Evolutionary conservation across 2,329 filamentous ascomycete species (phyloP).

Genomic region (Mycogone perniciosa): DNA sequence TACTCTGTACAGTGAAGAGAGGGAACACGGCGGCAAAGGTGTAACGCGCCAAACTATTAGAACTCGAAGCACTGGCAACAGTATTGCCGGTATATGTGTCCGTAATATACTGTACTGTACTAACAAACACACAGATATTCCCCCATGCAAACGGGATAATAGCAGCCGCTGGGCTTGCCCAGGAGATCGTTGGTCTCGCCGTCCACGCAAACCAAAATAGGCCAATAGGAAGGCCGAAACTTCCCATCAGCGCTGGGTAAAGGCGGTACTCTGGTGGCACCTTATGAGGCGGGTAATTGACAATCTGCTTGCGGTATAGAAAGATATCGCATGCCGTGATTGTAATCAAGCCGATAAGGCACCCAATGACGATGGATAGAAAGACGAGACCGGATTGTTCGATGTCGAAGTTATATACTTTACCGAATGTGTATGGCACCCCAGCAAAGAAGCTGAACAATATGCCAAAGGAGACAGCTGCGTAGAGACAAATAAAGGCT

Average conservation of each 20-base stretch:
- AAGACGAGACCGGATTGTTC: slow-evolving; percentile 15
- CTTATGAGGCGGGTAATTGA: background rate
- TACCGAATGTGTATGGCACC: slow-evolving; percentile 13
- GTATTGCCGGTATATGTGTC: too few relatives aligned
- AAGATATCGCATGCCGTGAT: slow-evolving; percentile 12
- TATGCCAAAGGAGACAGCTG: slow-evolving; percentile 45
- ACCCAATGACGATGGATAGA: slow-evolving; percentile 12
- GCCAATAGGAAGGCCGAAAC: slow-evolving; percentile 12
- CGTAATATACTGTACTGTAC: background rate
- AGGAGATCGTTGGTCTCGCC: slow-evolving; percentile 4
- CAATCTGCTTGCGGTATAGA: background rate
- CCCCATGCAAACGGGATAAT: slow-evolving; percentile 16
- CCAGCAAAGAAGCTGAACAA: slow-evolving; percentile 49
- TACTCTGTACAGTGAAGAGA: slow-evolving; percentile 32
- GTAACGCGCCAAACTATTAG: slow-evolving; percentile 39
- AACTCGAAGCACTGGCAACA: too few relatives aligned
- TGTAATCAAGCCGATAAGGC: slow-evolving; percentile 8
- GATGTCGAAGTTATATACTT: slow-evolving; percentile 13
- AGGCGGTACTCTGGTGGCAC: slow-evolving; percentile 16
- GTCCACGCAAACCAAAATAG: slow-evolving; percentile 18
- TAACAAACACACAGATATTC: slow-evolving; percentile 11
- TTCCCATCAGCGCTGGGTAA: slow-evolving; percentile 16
- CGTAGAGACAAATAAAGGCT: slow-evolving; percentile 65
- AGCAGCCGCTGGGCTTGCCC: slow-evolving; percentile 15
- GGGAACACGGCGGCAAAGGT: slow-evolving; percentile 36